Evolutionary conservation across 495 filamentous ascomycete species (phyloP).

Genomic region (Staphylotrichum longicolle): DNA sequence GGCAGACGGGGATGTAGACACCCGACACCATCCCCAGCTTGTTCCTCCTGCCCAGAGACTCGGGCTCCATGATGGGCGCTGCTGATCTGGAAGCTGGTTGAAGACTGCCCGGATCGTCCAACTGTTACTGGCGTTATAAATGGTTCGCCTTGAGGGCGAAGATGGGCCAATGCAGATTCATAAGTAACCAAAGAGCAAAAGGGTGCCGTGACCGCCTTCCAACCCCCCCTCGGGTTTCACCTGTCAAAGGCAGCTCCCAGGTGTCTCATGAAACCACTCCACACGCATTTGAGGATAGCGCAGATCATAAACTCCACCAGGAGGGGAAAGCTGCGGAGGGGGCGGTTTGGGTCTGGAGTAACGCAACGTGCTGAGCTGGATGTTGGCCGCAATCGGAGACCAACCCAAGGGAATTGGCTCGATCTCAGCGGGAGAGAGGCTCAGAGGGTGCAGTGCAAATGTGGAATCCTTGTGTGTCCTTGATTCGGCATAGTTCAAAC

Average conservation of each 20-base stretch:
- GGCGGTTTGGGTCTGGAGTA: too few relatives aligned
- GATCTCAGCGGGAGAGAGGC: neutral
- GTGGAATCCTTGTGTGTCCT: too few relatives aligned
- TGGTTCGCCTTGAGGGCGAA: neutral
- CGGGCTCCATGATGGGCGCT: constrained; percentile 33
- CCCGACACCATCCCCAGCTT: constrained; percentile 76
- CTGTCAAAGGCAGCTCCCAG: neutral
- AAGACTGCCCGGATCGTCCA: neutral
- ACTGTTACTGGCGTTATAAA: too few relatives aligned
- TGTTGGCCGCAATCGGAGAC: constrained; percentile 1
- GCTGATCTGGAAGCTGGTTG: neutral
- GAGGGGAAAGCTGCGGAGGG: neutral
- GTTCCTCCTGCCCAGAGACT: constrained; percentile 36
- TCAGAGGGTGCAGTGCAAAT: neutral
- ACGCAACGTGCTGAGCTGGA: neutral
- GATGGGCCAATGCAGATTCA: neutral
- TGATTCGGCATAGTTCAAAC: too few relatives aligned
- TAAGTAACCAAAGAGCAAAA: neutral
- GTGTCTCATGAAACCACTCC: constrained; percentile 7
- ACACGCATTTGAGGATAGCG: constrained; percentile 8
- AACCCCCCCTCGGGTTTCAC: neutral
- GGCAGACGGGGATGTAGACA: constrained; percentile 80
- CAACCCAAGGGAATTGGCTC: neutral
- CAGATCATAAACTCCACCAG: constrained; percentile 15
- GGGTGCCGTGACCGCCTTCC: constrained; percentile 9